These are phyloP conservation scores for Murraya paniculata DNA, from an alignment of 345 rosid genomes.

Conservation along the genomic window DNA sequence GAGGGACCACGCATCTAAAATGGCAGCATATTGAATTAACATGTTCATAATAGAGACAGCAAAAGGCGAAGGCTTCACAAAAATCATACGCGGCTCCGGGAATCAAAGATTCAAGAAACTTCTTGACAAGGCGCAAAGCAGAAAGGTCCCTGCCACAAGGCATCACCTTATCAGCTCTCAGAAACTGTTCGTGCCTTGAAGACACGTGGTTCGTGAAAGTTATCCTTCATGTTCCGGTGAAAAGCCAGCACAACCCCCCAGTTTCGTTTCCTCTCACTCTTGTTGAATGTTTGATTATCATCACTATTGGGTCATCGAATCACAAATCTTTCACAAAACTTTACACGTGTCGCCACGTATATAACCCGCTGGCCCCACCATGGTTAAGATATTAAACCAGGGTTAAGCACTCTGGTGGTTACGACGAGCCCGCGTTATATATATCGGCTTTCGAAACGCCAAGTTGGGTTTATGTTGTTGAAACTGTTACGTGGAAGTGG, in stretches of 20 bases:
- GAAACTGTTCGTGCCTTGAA: not conserved
- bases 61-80: not conserved
- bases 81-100: constrained; percentile 16
- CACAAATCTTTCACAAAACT: constrained; percentile 10
- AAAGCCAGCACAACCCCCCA: not conserved
- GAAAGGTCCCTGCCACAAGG: constrained; percentile 10
- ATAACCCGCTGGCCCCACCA: not conserved
- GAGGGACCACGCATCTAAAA: not conserved
- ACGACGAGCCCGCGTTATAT: not conserved
- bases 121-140: constrained; percentile 4
- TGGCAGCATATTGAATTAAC: not conserved
- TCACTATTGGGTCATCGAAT: not conserved
- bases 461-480: not conserved
- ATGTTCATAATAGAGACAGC: not conserved
- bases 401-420: constrained; percentile 22
- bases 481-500: not conserved
- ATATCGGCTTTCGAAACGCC: not conserved
- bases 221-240: not conserved
- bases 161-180: constrained; percentile 12
- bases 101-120: constrained; percentile 35
- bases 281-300: not conserved
- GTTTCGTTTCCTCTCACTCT: not conserved
- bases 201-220: constrained; percentile 26
- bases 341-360: constrained; percentile 49
- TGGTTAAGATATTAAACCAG: constrained; percentile 14